A percentile compares a stretch with the other conserved stretches of the same genome.
phyloP scores from a whole-genome alignment of 2,329 filamentous ascomycete species.

The Fusarium pseudonygamai region DNA sequence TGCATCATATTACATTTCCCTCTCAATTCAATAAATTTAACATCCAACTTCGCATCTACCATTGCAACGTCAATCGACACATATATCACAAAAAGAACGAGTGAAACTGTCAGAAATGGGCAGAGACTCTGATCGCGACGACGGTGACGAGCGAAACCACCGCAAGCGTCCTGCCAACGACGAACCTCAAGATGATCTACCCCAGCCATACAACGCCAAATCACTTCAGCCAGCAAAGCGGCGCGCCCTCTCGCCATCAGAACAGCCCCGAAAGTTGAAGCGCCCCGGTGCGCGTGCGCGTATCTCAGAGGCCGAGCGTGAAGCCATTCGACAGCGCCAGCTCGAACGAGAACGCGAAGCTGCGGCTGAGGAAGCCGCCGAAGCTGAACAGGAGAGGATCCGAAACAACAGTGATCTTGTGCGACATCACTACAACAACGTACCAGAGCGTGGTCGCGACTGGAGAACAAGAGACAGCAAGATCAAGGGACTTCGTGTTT shows the following conservation, averaged over 20 bases:
- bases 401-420: conserved; percentile 82
- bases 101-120: conserved; percentile 16
- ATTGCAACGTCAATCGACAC: neutral
- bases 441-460: conserved; percentile 90
- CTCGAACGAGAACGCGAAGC: conserved; percentile 63
- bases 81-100: neutral
- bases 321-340: conserved; percentile 72
- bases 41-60: neutral
- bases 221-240: conserved; percentile 67
- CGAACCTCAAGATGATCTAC: conserved; percentile 56
- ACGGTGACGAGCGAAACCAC: conserved; percentile 31
- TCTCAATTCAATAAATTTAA: neutral
- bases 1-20: conserved; percentile 3
- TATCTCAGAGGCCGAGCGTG: conserved; percentile 72
- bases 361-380: conserved; percentile 49
- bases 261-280: conserved; percentile 71
- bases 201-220: conserved; percentile 69
- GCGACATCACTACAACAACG: conserved; percentile 93
- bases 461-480: conserved; percentile 94
- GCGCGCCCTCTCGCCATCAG: conserved; percentile 64
- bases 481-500: conserved; percentile 92
- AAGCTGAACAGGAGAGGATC: conserved; percentile 52
- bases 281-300: conserved; percentile 73
- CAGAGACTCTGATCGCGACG: conserved; percentile 23
- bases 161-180: conserved; percentile 49